Evolutionary conservation across 2,329 filamentous ascomycete genomes (phyloP).

Genomic region (Fusarium incarnatum): DNA sequence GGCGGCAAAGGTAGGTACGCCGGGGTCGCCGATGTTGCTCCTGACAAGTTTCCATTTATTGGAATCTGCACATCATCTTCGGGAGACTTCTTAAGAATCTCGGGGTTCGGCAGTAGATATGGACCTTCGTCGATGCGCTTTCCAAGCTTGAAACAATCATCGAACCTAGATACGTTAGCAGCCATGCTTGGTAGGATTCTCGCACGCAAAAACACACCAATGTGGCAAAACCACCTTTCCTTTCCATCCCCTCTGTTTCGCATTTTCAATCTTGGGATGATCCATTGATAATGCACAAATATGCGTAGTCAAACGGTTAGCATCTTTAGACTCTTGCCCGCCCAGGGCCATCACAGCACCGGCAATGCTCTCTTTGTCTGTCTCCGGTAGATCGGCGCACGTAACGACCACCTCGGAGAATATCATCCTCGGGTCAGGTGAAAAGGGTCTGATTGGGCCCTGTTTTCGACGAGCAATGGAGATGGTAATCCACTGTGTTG

Average conservation of each 20-base stretch:
- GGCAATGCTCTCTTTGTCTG: slow-evolving; percentile 91
- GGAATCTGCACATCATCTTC: slow-evolving; percentile 68
- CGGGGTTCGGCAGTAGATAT: slow-evolving; percentile 86
- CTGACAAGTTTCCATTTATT: slow-evolving; percentile 70
- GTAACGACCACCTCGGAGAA: slow-evolving; percentile 86
- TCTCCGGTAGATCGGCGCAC: slow-evolving; percentile 84
- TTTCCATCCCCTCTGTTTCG: slow-evolving; percentile 72
- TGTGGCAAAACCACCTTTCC: slow-evolving; percentile 92
- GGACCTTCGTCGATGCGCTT: slow-evolving; percentile 90
- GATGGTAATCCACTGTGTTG: slow-evolving; percentile 79
- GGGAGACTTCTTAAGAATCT: slow-evolving; percentile 74
- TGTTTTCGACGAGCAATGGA: slow-evolving; percentile 77
- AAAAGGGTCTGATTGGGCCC: slow-evolving; percentile 84
- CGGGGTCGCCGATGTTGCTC: slow-evolving; percentile 68
- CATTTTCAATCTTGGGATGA: slow-evolving; percentile 75
- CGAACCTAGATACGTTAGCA: slow-evolving; percentile 73
- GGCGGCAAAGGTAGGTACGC: slow-evolving; percentile 59
- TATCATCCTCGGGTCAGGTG: slow-evolving; percentile 90
- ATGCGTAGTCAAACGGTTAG: slow-evolving; percentile 85
- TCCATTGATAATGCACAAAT: slow-evolving; percentile 85
- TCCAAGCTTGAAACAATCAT: slow-evolving; percentile 93
- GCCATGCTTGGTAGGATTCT: background rate
- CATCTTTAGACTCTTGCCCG: slow-evolving; percentile 78
- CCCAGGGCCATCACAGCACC: slow-evolving; percentile 91
- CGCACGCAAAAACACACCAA: slow-evolving; percentile 68